Evolutionary conservation across 805 yeast genomes (phyloP).

Genomic region (Hermanozyma aechmeae): DNA sequence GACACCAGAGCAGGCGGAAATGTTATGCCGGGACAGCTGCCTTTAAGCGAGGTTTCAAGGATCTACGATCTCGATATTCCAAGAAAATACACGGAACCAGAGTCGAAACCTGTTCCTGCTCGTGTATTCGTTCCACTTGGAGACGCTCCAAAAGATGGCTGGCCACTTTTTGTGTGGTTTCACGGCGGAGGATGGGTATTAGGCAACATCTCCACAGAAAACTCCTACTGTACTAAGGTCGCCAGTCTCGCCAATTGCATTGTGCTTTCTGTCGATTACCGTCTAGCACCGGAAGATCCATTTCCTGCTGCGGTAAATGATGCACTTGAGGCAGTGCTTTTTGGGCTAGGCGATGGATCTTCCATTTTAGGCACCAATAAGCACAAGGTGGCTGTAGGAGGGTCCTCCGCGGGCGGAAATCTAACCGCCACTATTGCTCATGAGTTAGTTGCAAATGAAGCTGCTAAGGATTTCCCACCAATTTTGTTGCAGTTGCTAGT

Average conservation of each 20-base stretch:
- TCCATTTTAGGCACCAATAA: constrained; percentile 15
- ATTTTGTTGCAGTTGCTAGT: constrained; percentile 30
- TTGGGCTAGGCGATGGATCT: constrained; percentile 14
- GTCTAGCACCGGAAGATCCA: constrained; percentile 41
- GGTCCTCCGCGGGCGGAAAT: constrained; percentile 40
- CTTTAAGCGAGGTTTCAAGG: constrained; percentile 16
- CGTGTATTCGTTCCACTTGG: constrained; percentile 32
- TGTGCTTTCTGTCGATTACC: constrained; percentile 40
- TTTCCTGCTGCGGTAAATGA: constrained; percentile 42
- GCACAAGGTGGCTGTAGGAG: constrained; percentile 30
- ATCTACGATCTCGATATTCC: constrained; percentile 22
- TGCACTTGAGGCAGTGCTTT: constrained; percentile 25
- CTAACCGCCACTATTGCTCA: constrained; percentile 28
- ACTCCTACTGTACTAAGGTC: constrained; percentile 32
- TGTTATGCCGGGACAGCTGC: constrained; percentile 34
- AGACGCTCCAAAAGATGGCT: constrained; percentile 23
- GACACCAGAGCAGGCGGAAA: constrained; percentile 23
- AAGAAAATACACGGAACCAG: constrained; percentile 18
- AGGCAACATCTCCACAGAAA: constrained; percentile 31
- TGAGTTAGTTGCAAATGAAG: constrained; percentile 19
- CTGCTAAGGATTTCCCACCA: constrained; percentile 17
- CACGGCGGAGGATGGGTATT: constrained; percentile 41
- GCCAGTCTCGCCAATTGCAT: constrained; percentile 25
- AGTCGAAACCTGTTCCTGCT: constrained; percentile 13
- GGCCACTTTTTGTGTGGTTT: constrained; percentile 29